phyloP scores from a whole-genome alignment of 495 filamentous ascomycete species.

The Penicillium goetzii region DNA sequence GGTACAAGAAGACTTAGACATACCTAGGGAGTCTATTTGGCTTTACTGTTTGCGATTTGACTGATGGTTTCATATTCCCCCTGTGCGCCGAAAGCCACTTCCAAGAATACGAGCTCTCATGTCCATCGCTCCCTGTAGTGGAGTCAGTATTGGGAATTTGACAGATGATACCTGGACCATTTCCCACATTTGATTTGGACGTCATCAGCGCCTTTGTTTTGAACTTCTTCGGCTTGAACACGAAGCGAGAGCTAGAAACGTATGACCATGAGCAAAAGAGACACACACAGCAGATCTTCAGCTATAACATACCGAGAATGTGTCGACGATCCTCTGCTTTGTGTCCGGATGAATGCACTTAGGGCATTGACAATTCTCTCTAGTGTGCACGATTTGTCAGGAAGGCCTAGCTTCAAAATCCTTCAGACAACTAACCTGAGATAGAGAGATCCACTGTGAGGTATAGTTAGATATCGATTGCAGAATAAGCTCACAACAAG shows the following conservation, averaged over 20 bases:
- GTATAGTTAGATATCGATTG: background rate
- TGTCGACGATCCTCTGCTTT: constrained; percentile 72
- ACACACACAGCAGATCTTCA: background rate
- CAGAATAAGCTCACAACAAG: background rate
- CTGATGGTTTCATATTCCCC: background rate
- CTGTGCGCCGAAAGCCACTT: constrained; percentile 42
- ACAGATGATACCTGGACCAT: background rate
- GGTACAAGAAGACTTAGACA: background rate
- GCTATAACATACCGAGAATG: constrained; percentile 59
- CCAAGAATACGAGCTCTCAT: constrained; percentile 60
- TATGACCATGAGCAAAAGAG: background rate
- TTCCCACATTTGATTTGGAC: constrained; percentile 38
- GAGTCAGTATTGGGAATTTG: constrained; percentile 22
- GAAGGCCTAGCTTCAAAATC: background rate
- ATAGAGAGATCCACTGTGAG: constrained; percentile 25
- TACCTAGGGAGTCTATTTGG: constrained; percentile 2
- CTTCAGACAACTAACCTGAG: constrained; percentile 24
- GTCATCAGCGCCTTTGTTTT: background rate
- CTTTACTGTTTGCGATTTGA: background rate
- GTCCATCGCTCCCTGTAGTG: constrained; percentile 50
- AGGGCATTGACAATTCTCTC: constrained; percentile 81
- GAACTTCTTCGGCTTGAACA: constrained; percentile 38
- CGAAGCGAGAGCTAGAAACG: constrained; percentile 53
- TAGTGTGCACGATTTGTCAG: constrained; percentile 32
- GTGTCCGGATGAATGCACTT: constrained; percentile 78